Evolutionary conservation across 2,329 filamentous ascomycete species (phyloP), one percentile per base, ranked within the genome.

Genomic region (Colletotrichum sansevieriae): DNA sequence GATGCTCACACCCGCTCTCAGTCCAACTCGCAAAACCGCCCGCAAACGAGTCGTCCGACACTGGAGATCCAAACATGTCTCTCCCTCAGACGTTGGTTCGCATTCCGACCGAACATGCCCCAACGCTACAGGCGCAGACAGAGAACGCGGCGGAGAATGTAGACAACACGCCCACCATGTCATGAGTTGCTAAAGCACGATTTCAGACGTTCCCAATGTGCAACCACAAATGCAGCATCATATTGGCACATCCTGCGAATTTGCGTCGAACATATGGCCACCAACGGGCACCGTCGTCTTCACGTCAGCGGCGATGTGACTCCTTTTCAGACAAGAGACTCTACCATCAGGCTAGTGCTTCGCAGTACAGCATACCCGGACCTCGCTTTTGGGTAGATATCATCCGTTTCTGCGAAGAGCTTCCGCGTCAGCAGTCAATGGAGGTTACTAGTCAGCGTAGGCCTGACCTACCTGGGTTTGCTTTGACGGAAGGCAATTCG

Each of bases 41-140:
- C 3, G 85, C 85, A 72, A 75, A 82, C 39, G 80, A 73, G 75
- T 81, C 51, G 79, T 82, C 33, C 76, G 79, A 78, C 2, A 18
- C 56, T 8, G 52, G 52, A 47, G 61, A 65, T 6, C 44, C 33
- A 11, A 49, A 39, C 37, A 78, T 83, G 41, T 81, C 87, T 46
- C 83, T 96, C 46, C 93, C 93, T 2, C 92, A 95, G 76, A 95
- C 93, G 18, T 85, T 97, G 15, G 93, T 97, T 41, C 89, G 93
- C 71, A 95, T 96, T 73, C 93, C 93, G 1, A 94, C 92, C 15
- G 91, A 95, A 73, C 92, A 95, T 79, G 89, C 89, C 12, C 88
- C 89, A 29, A 82, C 87, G 25, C 77, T 91, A 7, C 88, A 91
- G 72, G 88, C 87, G 20, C 87, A 89, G 56, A 83, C 87, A 13